Evolutionary conservation across 2,329 filamentous ascomycete species (phyloP), one percentile per base, ranked within the genome.

Genomic region (Gyromitra esculenta): DNA sequence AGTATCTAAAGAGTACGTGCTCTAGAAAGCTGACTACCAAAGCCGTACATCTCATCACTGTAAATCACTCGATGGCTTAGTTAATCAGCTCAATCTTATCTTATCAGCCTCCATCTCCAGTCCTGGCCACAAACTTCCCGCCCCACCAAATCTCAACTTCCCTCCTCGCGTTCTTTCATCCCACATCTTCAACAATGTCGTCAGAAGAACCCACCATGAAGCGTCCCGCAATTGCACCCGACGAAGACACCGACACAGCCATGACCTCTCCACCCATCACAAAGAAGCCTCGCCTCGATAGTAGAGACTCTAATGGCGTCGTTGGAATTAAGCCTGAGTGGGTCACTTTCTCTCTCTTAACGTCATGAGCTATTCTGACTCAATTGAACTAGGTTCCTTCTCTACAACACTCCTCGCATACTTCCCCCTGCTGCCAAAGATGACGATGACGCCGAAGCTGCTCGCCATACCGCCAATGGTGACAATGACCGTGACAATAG

Each of bases 371-470:
- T 31, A 1, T 5, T 41, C n/a, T 41, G 39, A 59, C 41, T 54
- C 54, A 77, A 75, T 75, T 77, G 50, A n/a, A 25, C 21, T 41
- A 77, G 75, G 9, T 77, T 71, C 35, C 73, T 77, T 6, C 59
- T 77, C 7, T 65, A 45, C 13, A 65, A 63, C 9, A 45, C 64
- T 9, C 68, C 67, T 11, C 73, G 60, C 9, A 45, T 74, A 18
- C 9, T 54, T 18, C 60, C 66, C 11, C 31, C 71, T 48, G 56
- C 71, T 35, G 62, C 63, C 63, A 70, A 63, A 21, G 78, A 80
- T 52, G 80, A 81, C 52, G 80, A 81, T 43, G 79, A 76, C 21
- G 80, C 80, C 5, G 80, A 81, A 64, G 69, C 69, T 43, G 72
- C 77, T 64, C 56, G 60, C 35, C 56, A 64, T 43, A 37, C 41